Percentiles rank a stretch among this genome's conserved stretches.
Conservation (phyloP, 1,139 yeast species). For the Yamadazyma epiphylla region DNA sequence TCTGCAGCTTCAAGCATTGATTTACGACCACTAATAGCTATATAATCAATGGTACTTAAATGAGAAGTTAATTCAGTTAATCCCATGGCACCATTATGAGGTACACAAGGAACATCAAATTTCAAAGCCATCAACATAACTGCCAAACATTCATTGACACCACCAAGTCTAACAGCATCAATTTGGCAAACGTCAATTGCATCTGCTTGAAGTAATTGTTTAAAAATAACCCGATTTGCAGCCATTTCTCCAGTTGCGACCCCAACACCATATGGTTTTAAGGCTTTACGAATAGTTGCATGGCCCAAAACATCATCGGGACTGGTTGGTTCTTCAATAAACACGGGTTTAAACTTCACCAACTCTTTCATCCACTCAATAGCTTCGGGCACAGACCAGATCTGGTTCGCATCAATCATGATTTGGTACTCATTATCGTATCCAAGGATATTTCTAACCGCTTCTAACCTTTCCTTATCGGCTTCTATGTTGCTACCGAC, state of each 20-base stretch:
- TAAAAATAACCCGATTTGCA: conserved; percentile 35
- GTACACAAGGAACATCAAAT: conserved; percentile 31
- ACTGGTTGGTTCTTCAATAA: conserved; percentile 38
- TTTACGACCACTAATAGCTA: conserved; percentile 24
- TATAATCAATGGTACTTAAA: conserved; percentile 32
- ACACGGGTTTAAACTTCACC: conserved; percentile 31
- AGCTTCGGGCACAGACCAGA: conserved; percentile 39
- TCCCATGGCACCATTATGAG: conserved; percentile 40
- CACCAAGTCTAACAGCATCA: conserved; percentile 36
- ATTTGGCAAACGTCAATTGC: conserved; percentile 34
- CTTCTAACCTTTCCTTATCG: conserved; percentile 24
- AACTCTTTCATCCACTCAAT: conserved; percentile 32
- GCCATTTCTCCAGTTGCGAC: conserved; percentile 42
- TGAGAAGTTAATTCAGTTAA: conserved; percentile 37
- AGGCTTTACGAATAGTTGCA: conserved; percentile 28
- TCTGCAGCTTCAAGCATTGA: conserved; percentile 17
- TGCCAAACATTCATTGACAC: conserved; percentile 35
- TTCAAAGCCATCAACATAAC: conserved; percentile 34
- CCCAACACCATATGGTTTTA: conserved; percentile 28
- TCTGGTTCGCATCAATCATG: conserved; percentile 25
- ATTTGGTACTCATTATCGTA: conserved; percentile 27
- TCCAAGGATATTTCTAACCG: conserved; percentile 38
- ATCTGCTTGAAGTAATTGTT: conserved; percentile 29
- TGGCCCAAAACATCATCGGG: conserved; percentile 39
- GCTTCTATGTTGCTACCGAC: conserved; percentile 33